These are phyloP conservation scores for Aspergillus fructus DNA, from an alignment of 2,329 filamentous ascomycete genomes.

Conservation along the genomic window DNA sequence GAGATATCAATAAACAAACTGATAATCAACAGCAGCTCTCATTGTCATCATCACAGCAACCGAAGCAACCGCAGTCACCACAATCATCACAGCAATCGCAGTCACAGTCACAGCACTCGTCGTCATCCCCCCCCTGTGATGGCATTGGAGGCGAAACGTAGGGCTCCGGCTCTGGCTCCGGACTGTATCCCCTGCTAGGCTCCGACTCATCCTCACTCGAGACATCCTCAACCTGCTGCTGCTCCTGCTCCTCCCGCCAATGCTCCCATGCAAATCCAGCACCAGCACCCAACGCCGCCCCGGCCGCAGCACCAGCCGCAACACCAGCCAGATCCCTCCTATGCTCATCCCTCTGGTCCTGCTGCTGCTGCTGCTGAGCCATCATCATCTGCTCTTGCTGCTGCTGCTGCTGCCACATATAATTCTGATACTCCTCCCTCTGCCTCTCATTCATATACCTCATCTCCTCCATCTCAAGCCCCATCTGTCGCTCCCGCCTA, in stretches of 20 bases:
- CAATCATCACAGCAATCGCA: not conserved
- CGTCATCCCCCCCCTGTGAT: not conserved
- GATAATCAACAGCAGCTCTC: too few species aligned
- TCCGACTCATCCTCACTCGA: not conserved
- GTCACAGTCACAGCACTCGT: not conserved
- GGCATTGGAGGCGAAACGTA: too few species aligned
- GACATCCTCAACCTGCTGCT: not conserved
- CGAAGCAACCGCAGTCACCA: not conserved
- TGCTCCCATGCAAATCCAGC: not conserved
- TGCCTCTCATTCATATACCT: too few species aligned
- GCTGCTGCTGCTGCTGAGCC: not conserved
- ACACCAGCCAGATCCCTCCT: not conserved
- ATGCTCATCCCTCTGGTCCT: not conserved
- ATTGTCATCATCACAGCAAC: too few species aligned
- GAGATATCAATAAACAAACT: not conserved
- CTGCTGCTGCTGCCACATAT: too few species aligned
- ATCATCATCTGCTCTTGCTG: not conserved
- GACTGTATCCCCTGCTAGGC: not conserved
- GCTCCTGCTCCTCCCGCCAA: not conserved
- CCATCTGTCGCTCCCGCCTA: too few species aligned
- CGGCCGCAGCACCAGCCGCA: not conserved
- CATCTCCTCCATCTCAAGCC: too few species aligned
- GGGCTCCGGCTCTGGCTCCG: not conserved
- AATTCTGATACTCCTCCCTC: too few species aligned
- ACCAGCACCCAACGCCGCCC: not conserved